Evolutionary conservation across 345 rosid species (phyloP).

Genomic region (Noccaea caerulescens): DNA sequence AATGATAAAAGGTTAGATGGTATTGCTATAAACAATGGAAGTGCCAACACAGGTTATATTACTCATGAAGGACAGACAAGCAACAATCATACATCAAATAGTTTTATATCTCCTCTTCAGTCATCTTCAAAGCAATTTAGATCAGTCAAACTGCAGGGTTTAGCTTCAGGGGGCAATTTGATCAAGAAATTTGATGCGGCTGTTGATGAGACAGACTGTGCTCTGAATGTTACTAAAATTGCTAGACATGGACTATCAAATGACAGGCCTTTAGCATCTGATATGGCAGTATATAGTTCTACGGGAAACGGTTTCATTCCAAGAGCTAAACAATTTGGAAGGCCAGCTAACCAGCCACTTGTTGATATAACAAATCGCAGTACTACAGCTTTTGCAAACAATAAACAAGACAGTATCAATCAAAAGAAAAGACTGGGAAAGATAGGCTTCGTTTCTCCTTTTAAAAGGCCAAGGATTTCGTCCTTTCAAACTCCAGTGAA

Average conservation of each 20-base stretch:
- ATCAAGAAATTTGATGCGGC: constrained; percentile 76
- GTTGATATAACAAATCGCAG: constrained; percentile 66
- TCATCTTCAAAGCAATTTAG: constrained; percentile 52
- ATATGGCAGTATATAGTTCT: constrained; percentile 31
- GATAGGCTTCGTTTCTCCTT: constrained; percentile 58
- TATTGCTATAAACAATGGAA: constrained; percentile 51
- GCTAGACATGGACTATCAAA: constrained; percentile 41
- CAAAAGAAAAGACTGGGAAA: constrained; percentile 63
- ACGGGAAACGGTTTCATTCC: constrained; percentile 42
- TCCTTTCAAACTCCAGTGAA: constrained; percentile 65
- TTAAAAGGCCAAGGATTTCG: constrained; percentile 82
- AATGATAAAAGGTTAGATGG: constrained; percentile 43
- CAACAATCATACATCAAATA: constrained; percentile 49
- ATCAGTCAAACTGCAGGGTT: constrained; percentile 44
- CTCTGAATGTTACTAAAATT: constrained; percentile 37
- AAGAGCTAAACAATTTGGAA: constrained; percentile 44
- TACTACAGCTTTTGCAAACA: constrained; percentile 40
- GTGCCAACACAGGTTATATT: constrained; percentile 40
- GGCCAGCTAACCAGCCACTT: constrained; percentile 54
- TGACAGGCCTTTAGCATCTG: constrained; percentile 30
- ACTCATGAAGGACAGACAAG: constrained; percentile 49
- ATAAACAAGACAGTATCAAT: constrained; percentile 38
- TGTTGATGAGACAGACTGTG: constrained; percentile 47
- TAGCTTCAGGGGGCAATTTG: constrained; percentile 59
- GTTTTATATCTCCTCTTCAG: constrained; percentile 65